phyloP scores from a whole-genome alignment of 2,329 filamentous ascomycete genomes.

The Corinectria fuckeliana region DNA sequence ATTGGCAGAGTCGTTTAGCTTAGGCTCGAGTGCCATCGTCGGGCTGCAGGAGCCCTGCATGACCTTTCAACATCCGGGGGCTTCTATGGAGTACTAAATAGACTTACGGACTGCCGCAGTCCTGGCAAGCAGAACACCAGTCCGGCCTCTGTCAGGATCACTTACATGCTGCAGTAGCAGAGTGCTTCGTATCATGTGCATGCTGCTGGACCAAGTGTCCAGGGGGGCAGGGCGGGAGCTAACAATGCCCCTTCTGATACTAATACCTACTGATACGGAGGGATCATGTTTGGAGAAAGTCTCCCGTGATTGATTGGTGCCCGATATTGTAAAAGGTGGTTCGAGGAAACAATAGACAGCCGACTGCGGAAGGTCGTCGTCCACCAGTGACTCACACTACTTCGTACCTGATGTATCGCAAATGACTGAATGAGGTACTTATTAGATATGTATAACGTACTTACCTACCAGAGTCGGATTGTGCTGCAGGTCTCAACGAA shows the following conservation, averaged over 20 bases:
- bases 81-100: not conserved
- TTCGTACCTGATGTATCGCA: not conserved
- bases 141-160: not conserved
- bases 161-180: constrained; percentile 1
- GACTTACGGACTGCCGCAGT: not conserved
- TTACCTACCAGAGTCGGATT: not conserved
- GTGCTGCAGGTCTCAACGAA: not conserved
- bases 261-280: too few species aligned
- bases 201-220: not conserved
- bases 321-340: not conserved
- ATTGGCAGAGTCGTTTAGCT: not conserved
- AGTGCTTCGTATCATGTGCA: not conserved
- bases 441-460: too few species aligned
- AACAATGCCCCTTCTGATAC: not conserved
- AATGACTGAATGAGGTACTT: not conserved
- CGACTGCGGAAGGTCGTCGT: not conserved
- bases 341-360: not conserved
- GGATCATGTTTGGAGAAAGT: not conserved
- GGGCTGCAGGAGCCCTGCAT: constrained; percentile 17
- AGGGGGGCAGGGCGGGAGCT: not conserved
- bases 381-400: not conserved
- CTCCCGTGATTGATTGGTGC: not conserved
- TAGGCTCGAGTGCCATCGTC: constrained; percentile 2
- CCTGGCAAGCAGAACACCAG: not conserved
- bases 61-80: constrained; percentile 12